Percentiles rank a stretch among this genome's conserved stretches.
Conservation (phyloP, 2,329 filamentous ascomycete species). For the Pyrenochaeta sp. region DNA sequence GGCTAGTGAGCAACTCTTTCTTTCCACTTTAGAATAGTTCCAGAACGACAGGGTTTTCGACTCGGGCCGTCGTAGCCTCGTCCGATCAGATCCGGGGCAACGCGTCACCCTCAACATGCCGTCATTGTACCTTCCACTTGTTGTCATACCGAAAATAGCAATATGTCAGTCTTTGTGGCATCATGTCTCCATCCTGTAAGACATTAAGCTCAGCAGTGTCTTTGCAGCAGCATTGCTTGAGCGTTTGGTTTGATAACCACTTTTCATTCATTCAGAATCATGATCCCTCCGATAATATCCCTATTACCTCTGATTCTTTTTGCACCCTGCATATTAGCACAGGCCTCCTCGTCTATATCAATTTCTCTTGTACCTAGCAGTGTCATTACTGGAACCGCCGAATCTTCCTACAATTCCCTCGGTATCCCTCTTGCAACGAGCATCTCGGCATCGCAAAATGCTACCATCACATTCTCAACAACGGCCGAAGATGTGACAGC, state of each 20-base stretch:
- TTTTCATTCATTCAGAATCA: constrained; percentile 21
- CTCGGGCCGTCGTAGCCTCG: constrained; percentile 11
- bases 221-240: constrained; percentile 7
- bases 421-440: constrained; percentile 8
- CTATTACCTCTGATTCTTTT: constrained; percentile 14
- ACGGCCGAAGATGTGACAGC: constrained; percentile 24
- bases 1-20: background rate
- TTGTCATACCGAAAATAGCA: constrained; percentile 7
- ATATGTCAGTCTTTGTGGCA: background rate
- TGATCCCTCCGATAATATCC: constrained; percentile 16
- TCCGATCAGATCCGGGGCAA: constrained; percentile 24
- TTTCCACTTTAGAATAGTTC: background rate
- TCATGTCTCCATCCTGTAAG: background rate
- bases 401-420: background rate
- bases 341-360: constrained; percentile 18
- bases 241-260: constrained; percentile 6
- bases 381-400: constrained; percentile 3
- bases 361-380: constrained; percentile 17
- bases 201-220: constrained; percentile 1
- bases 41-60: constrained; percentile 7
- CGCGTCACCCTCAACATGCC: constrained; percentile 20
- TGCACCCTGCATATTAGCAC: constrained; percentile 17
- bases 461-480: constrained; percentile 18
- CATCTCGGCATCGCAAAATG: constrained; percentile 18
- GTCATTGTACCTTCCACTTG: constrained; percentile 27